Base-by-base conservation (phyloP, 2,329 filamentous ascomycete genomes). In the Aspergillus fumigatiaffinis region DNA sequence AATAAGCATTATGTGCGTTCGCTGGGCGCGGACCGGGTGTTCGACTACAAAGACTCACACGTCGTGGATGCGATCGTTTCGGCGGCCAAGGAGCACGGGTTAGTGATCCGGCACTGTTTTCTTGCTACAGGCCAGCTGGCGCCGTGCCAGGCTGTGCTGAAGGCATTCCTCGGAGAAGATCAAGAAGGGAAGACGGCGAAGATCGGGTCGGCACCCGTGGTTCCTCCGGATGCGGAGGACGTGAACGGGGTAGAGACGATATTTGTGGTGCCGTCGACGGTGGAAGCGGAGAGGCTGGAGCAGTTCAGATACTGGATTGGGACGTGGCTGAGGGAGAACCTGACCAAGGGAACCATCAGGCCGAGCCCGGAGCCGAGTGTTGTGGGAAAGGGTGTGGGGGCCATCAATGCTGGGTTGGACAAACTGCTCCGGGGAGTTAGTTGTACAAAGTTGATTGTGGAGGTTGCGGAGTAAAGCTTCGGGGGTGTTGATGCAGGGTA, bases 291-390 rank as follows among this genome's bases (percentile, higher is more conserved):
- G 61, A 73, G 75, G 21, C 23, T 75, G 53, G 66, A 54, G 10
- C 73, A 78, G 54, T 78, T 78, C 50, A 63, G 51, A 26, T 77
- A 73, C 32, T 77, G 74, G 73, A 61, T 79, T n/a, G 73, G 73
- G 28, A 72, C 64, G 6, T 79, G 72, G 68, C 28, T 74, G 50
- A 70, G 64, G 25, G 63, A 72, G 28, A 73, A 68, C 4, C 52
- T 79, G 50, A 62, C 52, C 1, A 71, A 68, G 8, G 67, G 70
- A 1, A 51, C 38, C 0, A 71, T 79, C 9, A 70, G 47, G 25
- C 75, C 77, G 4, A 79, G 76, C 54, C 77, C 77, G 2, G 68
- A 74, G 57, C 71, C 68, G 0, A 73, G 3, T 1, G 63, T 78
- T 0, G 64, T 77, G 1, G 77, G 74, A 1, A 73, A 63, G 32